Evolutionary conservation across 495 filamentous ascomycete genomes (phyloP), one percentile per base, ranked within the genome.

Genomic region (Chlorociboria aeruginascens): DNA sequence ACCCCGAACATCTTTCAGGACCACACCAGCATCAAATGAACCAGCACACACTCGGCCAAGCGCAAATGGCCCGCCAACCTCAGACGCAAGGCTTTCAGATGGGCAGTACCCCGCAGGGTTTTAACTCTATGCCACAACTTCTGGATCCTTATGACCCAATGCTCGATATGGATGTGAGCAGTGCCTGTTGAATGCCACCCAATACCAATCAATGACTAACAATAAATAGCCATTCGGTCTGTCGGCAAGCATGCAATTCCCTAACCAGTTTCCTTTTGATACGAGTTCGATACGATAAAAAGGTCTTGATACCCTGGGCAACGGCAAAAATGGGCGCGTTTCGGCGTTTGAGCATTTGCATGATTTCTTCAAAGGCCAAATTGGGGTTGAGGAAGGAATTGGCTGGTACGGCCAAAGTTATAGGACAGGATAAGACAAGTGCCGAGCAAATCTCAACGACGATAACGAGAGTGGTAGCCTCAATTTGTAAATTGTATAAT

Each of bases 191-290:
- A 25, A 25, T 25, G 4, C 20, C 20, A 25, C 20, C 20, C 20
- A 4, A 4, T 25, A 25, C 4, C 20, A 25, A 25, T 25, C 20
- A 25, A 25, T 25, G 4, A 25, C 20, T 25, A 25, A 25, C 20
- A 25, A 25, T 25, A 25, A 25, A 25, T 25, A 25, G 20, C 87
- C 89, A 8, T 95, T 95, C 57, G 89, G 88, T 13, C 68, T 94
- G 37, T 86, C 82, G 45, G 87, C 88, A 16, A 92, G 85, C 66
- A 93, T 95, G 89, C 85, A 89, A 55, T 95, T 93, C 57, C 88
- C 88, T 16, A 89, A 85, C 3, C 84, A 86, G 35, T 95, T 89
- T 68, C 84, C 81, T 45, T 89, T 87, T 50, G 84, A 89, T 47
- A 76, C 73, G 40, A 77, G 72, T 61, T 74, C 72, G 46, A 75